phyloP scores from a whole-genome alignment of 768 basidiomycete species.

The Cystofilobasidium capitatum region DNA sequence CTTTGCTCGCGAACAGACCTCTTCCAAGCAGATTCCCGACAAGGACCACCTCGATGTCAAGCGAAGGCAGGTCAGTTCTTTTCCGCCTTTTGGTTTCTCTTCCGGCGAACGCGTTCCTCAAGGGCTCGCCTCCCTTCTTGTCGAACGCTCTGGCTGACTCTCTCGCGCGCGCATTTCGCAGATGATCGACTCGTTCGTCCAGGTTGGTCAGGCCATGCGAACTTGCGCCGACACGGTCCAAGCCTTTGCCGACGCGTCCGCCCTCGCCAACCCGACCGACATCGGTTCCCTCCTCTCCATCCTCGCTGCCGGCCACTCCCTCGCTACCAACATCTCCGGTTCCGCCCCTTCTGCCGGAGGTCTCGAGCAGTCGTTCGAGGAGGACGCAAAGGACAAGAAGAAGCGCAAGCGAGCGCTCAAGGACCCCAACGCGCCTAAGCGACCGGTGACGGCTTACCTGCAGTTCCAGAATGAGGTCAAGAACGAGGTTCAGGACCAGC shows the following conservation, averaged over 20 bases:
- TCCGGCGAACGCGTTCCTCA: no score
- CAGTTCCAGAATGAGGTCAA: slow-evolving; percentile 88
- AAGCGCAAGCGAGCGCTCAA: slow-evolving; percentile 59
- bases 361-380: slow-evolving; percentile 6
- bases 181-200: slow-evolving; percentile 38
- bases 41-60: slow-evolving; percentile 1
- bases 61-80: background rate
- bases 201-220: slow-evolving; percentile 35
- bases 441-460: slow-evolving; percentile 84
- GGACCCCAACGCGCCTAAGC: slow-evolving; percentile 90
- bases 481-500: slow-evolving; percentile 54
- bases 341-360: background rate
- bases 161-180: slow-evolving; percentile 8
- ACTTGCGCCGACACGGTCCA: slow-evolving; percentile 33
- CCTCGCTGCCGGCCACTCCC: slow-evolving; percentile 2
- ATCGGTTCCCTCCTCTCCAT: background rate
- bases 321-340: slow-evolving; percentile 7
- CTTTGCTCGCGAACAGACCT: no score
- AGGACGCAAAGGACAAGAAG: slow-evolving; percentile 35
- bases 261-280: slow-evolving; percentile 16
- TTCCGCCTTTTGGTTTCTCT: background rate
- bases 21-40: background rate
- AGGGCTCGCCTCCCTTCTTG: background rate
- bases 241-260: slow-evolving; percentile 32
- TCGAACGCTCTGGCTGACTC: background rate